Conservation (phyloP, 2,329 filamentous ascomycete species). For the Pyrenophora graminea region DNA sequence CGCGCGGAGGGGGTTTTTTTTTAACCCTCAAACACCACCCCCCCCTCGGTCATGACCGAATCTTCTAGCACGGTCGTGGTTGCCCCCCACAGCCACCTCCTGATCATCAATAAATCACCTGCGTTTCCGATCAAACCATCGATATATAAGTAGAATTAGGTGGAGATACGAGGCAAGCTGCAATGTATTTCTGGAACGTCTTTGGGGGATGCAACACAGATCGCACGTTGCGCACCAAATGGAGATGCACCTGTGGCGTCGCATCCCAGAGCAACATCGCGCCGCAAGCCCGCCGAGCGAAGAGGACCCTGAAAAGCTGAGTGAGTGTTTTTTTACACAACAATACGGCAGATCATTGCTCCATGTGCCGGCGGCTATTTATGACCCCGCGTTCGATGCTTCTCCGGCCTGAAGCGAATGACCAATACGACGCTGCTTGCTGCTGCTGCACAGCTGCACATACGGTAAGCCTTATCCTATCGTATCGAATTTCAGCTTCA, state of each 20-base stretch:
- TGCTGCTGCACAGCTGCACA: neutral
- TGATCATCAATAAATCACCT: constrained; percentile 12
- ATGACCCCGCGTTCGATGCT: constrained; percentile 6
- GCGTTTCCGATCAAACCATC: constrained; percentile 6
- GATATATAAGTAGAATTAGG: constrained; percentile 16
- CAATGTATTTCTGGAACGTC: constrained; percentile 23
- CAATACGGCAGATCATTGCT: constrained; percentile 21
- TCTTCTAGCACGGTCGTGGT: constrained; percentile 1
- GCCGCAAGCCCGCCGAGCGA: constrained; percentile 12
- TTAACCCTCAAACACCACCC: neutral
- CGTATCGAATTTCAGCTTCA: neutral
- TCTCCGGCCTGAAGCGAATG: neutral
- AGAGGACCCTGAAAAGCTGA: constrained; percentile 25
- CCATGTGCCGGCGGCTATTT: constrained; percentile 1
- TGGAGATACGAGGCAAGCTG: constrained; percentile 17
- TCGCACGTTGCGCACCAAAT: constrained; percentile 4
- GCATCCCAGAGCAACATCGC: constrained; percentile 30
- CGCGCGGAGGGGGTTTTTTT: neutral
- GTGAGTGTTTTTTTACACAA: constrained; percentile 4
- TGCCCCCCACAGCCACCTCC: constrained; percentile 25
- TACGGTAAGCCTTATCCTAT: neutral
- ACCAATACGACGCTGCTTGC: neutral
- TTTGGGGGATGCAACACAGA: constrained; percentile 10
- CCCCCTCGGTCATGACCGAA: constrained; percentile 12
- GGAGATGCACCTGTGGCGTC: constrained; percentile 18